Evolutionary conservation across 2,329 filamentous ascomycete species (phyloP).

Genomic region (Nemania abortiva): DNA sequence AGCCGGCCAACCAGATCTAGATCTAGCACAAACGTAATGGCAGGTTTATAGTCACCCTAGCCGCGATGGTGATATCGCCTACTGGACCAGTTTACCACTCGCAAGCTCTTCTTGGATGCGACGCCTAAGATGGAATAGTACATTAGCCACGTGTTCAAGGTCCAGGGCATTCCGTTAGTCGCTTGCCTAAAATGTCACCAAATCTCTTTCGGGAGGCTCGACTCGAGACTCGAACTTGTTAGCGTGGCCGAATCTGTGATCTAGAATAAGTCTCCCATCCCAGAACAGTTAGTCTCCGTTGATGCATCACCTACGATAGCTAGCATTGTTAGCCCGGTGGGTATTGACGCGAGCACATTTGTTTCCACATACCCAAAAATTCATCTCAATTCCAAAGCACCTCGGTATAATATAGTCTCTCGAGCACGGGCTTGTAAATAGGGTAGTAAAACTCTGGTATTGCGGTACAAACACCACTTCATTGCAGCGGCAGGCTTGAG

Average conservation of each 20-base stretch:
- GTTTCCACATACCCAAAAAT: constrained; percentile 2
- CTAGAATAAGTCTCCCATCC: constrained; percentile 26
- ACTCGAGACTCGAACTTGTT: constrained; percentile 5
- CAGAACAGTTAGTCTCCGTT: constrained; percentile 28
- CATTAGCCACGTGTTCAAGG: constrained; percentile 27
- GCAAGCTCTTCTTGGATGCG: not conserved
- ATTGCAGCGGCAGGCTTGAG: not conserved
- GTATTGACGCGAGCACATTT: constrained; percentile 8
- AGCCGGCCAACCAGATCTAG: constrained; percentile 10
- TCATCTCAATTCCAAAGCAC: not conserved
- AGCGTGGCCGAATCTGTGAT: constrained; percentile 30
- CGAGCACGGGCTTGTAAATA: not conserved
- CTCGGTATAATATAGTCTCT: not conserved
- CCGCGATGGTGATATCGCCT: not conserved
- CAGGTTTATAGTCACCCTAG: not conserved
- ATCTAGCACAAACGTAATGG: constrained; percentile 1
- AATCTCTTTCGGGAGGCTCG: constrained; percentile 12
- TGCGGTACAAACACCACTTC: constrained; percentile 5
- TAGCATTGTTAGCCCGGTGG: constrained; percentile 9
- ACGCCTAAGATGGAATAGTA: not conserved
- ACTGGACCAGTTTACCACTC: constrained; percentile 2
- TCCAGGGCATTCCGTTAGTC: not conserved
- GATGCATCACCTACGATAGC: constrained; percentile 16
- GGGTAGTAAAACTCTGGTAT: not conserved
- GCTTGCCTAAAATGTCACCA: constrained; percentile 14